Conservation (phyloP, 1,284 basidiomycete genomes). For the Gomphus sp. region DNA sequence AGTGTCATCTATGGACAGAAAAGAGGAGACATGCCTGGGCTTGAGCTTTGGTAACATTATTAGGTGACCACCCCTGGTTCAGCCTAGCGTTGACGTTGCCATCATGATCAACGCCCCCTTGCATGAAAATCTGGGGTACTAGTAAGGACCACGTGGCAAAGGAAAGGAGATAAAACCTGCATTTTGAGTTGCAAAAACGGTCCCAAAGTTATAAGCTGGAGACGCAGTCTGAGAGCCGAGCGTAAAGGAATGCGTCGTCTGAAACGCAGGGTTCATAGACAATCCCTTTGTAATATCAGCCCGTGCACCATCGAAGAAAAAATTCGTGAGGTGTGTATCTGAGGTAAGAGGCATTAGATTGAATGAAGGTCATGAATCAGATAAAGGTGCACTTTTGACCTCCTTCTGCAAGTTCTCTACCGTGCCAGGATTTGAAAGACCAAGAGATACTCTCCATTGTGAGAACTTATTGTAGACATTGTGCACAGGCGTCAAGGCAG, state of each 20-base stretch:
- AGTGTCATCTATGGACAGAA: neutral
- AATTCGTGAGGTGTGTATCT: constrained; percentile 92
- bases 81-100: constrained; percentile 84
- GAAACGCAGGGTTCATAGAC: constrained; percentile 92
- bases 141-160: neutral
- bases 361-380: neutral
- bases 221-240: constrained; percentile 71
- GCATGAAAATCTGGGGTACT: constrained; percentile 67
- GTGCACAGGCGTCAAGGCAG: constrained; percentile 45
- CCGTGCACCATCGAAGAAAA: constrained; percentile 93
- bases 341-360: constrained; percentile 6
- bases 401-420: constrained; percentile 89
- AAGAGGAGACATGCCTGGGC: constrained; percentile 59
- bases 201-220: constrained; percentile 90
- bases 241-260: constrained; percentile 94
- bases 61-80: constrained; percentile 83
- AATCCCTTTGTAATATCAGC: constrained; percentile 95
- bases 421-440: constrained; percentile 80
- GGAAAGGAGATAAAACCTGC: constrained; percentile 31
- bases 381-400: constrained; percentile 58
- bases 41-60: constrained; percentile 82
- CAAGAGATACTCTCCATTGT: constrained; percentile 72
- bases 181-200: constrained; percentile 82
- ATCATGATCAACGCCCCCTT: constrained; percentile 91
- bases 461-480: constrained; percentile 65